Evolutionary conservation across 495 filamentous ascomycete species (phyloP), one percentile per base, ranked within the genome.

Genomic region (Penicilliopsis zonata): DNA sequence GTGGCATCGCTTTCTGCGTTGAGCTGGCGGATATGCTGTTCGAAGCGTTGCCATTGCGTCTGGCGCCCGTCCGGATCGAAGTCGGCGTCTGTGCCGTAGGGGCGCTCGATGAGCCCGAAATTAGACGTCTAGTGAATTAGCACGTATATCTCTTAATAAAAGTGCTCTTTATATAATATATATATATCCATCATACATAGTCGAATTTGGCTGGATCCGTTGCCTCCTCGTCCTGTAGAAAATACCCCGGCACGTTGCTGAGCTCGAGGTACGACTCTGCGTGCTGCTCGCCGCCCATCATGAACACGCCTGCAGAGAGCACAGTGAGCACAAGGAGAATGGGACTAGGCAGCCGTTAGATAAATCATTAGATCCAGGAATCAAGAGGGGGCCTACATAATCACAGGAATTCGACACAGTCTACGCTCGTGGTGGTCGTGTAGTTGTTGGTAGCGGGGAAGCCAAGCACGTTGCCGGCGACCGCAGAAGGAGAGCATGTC

Each of bases 41-140:
- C 49, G 42, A 86, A 81, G 13, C 67, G 63, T 34, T 76, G 54
- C 81, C 80, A 86, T 57, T 80, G 74, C 2, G 70, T 74, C 30
- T 54, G 60, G 31, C 54, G 50, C 9, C 42, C 36, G 3, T 45
- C 15, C 9, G 38, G 33, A 16, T 46, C 39, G 13, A 43, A 32
- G 17, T 39, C 33, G 5, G 42, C 16, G 28, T 75, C 66, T 12
- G 58, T 55, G 23, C 57, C 47, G 48, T 81, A 78, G 3, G 47
- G 34, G 22, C 63, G 60, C 21, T 65, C 42, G 33, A 80, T 73
- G 27, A 83, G 63, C 15, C 80, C 80, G 40, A 82, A 83, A 41
- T 82, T 81, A 19, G 57, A 15, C 3, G 43, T 47, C 61, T 65
- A 31, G 3, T 10, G n/a, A 5, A 28, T 6, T 13, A 28, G 13